These are phyloP conservation scores for Penicillium digitatum DNA, from an alignment of 2,329 filamentous ascomycete species.

Conservation along the genomic window DNA sequence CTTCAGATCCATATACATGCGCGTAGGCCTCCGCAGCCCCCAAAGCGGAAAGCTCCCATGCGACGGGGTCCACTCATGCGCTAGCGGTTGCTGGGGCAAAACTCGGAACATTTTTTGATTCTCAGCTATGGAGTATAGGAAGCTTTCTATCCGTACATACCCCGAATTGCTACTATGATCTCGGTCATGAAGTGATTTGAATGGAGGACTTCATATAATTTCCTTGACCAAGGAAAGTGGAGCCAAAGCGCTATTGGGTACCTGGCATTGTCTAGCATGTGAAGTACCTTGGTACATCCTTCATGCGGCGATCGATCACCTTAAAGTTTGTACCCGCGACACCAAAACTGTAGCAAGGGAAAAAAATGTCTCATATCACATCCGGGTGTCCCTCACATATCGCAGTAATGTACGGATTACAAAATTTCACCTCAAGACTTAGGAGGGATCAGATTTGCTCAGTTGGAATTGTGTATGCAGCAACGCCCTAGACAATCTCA, in stretches of 20 bases:
- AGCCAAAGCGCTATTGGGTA: conserved; percentile 7
- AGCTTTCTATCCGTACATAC: not conserved
- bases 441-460: not conserved
- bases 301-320: conserved; percentile 19
- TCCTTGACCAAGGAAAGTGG: conserved; percentile 13
- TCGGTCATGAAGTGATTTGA: not conserved
- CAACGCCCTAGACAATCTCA: not conserved
- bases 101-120: conserved; percentile 3
- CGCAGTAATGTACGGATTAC: not conserved
- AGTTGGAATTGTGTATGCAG: not conserved
- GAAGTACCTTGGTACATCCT: conserved; percentile 18
- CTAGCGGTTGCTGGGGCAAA: conserved; percentile 8
- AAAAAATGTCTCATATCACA: conserved; percentile 23
- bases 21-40: not conserved
- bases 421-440: not conserved
- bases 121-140: not conserved
- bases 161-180: too few relatives aligned
- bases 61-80: conserved; percentile 4
- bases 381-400: conserved; percentile 1
- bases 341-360: conserved; percentile 6
- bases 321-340: conserved; percentile 20
- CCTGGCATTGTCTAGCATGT: conserved; percentile 9
- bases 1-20: not conserved
- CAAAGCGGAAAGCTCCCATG: conserved; percentile 10
- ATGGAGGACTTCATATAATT: not conserved